These are phyloP conservation scores for Coemansia sp. DNA, from an alignment of 192 early-diverging fungal species.

Conservation along the genomic window DNA sequence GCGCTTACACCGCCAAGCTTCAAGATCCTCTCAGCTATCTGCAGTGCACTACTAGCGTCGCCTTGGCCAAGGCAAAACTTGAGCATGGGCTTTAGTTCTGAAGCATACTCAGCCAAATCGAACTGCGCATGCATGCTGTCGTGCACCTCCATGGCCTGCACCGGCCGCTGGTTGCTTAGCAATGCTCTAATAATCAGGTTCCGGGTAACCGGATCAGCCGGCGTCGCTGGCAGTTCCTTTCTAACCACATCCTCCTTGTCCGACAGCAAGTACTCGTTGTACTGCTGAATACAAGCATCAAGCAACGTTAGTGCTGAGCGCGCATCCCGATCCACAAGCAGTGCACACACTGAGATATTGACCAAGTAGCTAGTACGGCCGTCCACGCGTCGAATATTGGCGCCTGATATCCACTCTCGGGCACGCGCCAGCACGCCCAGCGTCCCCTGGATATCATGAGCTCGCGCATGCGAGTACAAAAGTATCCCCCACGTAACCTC, in stretches of 20 bases:
- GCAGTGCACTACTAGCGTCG: background rate
- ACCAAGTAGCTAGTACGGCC: conserved; percentile 21
- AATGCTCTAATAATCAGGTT: conserved; percentile 23
- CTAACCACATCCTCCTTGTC: background rate
- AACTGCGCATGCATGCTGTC: conserved; percentile 9
- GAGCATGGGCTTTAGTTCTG: conserved; percentile 10
- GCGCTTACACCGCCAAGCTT: conserved; percentile 1
- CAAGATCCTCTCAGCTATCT: conserved; percentile 7
- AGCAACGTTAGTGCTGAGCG: conserved; percentile 18
- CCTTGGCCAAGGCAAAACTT: conserved; percentile 1
- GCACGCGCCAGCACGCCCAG: conserved; percentile 19
- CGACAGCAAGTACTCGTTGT: background rate
- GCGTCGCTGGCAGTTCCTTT: conserved; percentile 7
- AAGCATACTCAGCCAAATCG: background rate
- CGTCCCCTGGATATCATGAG: conserved; percentile 2
- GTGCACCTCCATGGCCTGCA: conserved; percentile 17
- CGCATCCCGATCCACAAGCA: conserved; percentile 10
- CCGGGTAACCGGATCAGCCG: conserved; percentile 27
- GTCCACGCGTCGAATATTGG: background rate
- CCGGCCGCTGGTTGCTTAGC: conserved; percentile 17
- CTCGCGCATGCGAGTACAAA: conserved; percentile 25
- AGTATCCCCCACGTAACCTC: conserved; percentile 36
- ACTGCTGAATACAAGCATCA: conserved; percentile 4
- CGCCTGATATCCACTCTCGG: conserved; percentile 8
- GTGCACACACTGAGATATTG: conserved; percentile 27